Evolutionary conservation across 1,139 yeast genomes (phyloP).

Genomic region (Lodderomyces beijingensis): DNA sequence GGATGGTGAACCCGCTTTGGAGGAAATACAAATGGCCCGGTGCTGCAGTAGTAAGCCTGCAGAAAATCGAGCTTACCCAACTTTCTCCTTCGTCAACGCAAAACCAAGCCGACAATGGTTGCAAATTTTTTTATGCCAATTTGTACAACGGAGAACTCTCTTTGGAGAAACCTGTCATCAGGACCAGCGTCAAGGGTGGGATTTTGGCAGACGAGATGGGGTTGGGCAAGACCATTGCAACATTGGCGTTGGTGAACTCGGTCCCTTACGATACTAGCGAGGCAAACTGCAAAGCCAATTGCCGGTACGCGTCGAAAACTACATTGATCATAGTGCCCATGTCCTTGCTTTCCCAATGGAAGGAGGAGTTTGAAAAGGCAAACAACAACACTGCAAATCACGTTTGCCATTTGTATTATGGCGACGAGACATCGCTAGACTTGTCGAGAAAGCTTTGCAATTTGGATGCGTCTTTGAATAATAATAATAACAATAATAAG

Average conservation of each 20-base stretch:
- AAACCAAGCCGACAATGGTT: slow-evolving; percentile 13
- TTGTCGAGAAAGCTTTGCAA: slow-evolving; percentile 41
- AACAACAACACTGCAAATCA: slow-evolving; percentile 43
- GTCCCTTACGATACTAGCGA: slow-evolving; percentile 45
- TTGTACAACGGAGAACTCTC: slow-evolving; percentile 81
- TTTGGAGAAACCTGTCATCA: slow-evolving; percentile 57
- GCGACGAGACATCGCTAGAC: slow-evolving; percentile 51
- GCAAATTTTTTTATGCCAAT: slow-evolving; percentile 86
- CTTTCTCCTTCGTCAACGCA: slow-evolving; percentile 6
- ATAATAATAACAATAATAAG: slow-evolving; percentile 14
- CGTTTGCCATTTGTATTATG: slow-evolving; percentile 65
- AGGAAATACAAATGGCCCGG: slow-evolving; percentile 66
- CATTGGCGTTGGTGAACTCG: slow-evolving; percentile 67
- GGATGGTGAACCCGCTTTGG: slow-evolving; percentile 84
- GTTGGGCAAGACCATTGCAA: slow-evolving; percentile 85
- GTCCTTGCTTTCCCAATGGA: slow-evolving; percentile 91
- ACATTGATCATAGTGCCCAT: slow-evolving; percentile 87
- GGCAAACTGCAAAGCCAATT: slow-evolving; percentile 8
- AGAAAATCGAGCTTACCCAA: slow-evolving; percentile 2
- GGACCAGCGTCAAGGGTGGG: slow-evolving; percentile 68
- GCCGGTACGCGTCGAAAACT: slow-evolving; percentile 59
- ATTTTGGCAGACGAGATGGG: slow-evolving; percentile 98
- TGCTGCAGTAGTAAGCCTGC: slow-evolving; percentile 6
- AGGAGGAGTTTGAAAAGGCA: slow-evolving; percentile 65
- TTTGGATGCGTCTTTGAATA: too few species aligned